Evolutionary conservation across 2,329 filamentous ascomycete species (phyloP), one percentile per base, ranked within the genome.

Genomic region (Colletotrichum tropicicola): DNA sequence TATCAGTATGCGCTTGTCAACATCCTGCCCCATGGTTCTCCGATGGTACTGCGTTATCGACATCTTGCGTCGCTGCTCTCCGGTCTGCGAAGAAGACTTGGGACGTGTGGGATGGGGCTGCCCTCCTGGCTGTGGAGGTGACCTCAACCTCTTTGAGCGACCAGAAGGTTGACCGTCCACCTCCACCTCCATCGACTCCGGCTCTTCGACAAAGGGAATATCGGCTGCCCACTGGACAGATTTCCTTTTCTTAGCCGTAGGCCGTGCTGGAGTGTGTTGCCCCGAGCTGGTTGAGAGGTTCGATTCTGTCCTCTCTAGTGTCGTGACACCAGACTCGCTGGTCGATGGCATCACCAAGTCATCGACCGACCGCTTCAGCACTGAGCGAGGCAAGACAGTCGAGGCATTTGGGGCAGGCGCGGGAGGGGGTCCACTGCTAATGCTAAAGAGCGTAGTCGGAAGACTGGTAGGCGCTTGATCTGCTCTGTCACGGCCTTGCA

Each of bases 401-500:
- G 39, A 5, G 17, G n/a, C n/a, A 9, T 21, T 43, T 6, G 39
- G 5, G 12, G n/a, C 12, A 13, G 45, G 9, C 6, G 45, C 27
- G 10, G 49, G 13, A 17, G 49, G 59, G 3, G 63, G 63, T 10
- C 74, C 72, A 15, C 57, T 67, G 8, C 39, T 69, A 12, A 81
- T 74, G 6, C 68, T 71, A 35, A 75, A 69, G 28, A 80, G 66
- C 68, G 66, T 25, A 73, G 65, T 6, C 2, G 78, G 72, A 27
- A 39, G 17, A 21, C 15, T 4, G 15, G 44, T 15, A 2, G 81
- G 76, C 2, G 73, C 78, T 21, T 66, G 65, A 28, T 87, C 85
- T 45, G 80, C 80, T 56, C 76, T 79, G 19, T 82, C 79, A 27
- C 82, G 80, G 6, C 74, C 77, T 41, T 73, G 72, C 30, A 83